Evolutionary conservation across 2,329 filamentous ascomycete species (phyloP).

Genomic region (Geosmithia flava): DNA sequence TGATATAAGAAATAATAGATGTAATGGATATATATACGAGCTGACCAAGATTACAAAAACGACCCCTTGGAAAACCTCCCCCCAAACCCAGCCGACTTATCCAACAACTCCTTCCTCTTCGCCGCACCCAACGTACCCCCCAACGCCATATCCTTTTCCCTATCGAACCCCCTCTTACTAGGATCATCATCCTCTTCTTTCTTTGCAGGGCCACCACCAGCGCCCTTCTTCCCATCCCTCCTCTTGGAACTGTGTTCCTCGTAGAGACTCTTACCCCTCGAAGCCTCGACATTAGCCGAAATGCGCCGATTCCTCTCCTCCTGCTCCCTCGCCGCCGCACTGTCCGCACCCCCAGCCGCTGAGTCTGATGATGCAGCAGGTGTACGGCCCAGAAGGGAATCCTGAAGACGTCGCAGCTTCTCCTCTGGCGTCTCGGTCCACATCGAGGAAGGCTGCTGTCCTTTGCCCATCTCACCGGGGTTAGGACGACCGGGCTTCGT

Average conservation of each 20-base stretch:
- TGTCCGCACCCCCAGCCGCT: conserved; percentile 21
- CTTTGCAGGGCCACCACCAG: conserved; percentile 12
- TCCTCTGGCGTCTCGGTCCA: conserved; percentile 92
- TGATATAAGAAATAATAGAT: too few species aligned
- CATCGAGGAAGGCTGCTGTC: conserved; percentile 36
- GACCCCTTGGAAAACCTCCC: conserved; percentile 71
- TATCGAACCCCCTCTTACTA: conserved; percentile 76
- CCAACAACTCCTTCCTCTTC: conserved; percentile 68
- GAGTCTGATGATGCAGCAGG: conserved; percentile 24
- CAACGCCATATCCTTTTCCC: conserved; percentile 84
- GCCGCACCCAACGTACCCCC: conserved; percentile 58
- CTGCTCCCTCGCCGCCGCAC: conserved; percentile 41
- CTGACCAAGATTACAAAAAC: conserved; percentile 37
- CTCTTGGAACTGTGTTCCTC: conserved; percentile 37
- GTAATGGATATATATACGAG: too few species aligned
- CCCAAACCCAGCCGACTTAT: conserved; percentile 69
- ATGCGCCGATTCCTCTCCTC: conserved; percentile 38
- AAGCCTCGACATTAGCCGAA: conserved; percentile 36
- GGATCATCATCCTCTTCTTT: conserved; percentile 77
- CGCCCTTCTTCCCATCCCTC: conserved; percentile 15
- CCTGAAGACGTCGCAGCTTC: conserved; percentile 66
- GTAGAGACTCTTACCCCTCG: conserved; percentile 44
- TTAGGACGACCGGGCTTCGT: conserved; percentile 22
- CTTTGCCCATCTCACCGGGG: conserved; percentile 12
- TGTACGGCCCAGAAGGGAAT: conserved; percentile 68